A percentile compares a stretch with the other conserved stretches of the same genome.
Conservation (phyloP, 169 alveolate species). For the Babesia microti region DNA sequence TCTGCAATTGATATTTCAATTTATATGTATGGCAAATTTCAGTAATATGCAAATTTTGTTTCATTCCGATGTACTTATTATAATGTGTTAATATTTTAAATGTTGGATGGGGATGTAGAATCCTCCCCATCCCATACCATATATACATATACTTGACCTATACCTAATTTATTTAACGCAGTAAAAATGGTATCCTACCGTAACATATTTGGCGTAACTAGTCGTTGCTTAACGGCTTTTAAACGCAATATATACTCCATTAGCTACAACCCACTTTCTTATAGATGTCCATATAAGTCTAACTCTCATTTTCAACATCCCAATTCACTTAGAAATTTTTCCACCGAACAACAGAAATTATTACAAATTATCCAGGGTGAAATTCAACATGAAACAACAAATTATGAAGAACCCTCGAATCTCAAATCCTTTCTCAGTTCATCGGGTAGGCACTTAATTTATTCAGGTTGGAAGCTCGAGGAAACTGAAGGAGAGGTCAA, state of each 20-base stretch:
- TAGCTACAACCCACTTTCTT: no score
- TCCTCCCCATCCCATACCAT: not conserved
- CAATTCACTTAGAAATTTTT: constrained; percentile 18
- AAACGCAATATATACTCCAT: no score
- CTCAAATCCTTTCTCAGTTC: constrained; percentile 55
- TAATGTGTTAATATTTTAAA: not conserved
- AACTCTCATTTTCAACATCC: not conserved
- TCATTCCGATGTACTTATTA: not conserved
- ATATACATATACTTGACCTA: not conserved
- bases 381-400: constrained; percentile 63
- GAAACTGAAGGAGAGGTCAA: constrained; percentile 71
- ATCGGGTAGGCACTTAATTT: constrained; percentile 10
- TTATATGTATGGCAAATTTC: constrained; percentile 1
- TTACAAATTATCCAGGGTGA: constrained; percentile 63
- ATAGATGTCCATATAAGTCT: constrained; percentile 2
- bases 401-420: constrained; percentile 61
- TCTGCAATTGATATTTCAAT: constrained; percentile 2
- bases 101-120: constrained; percentile 1
- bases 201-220: constrained; percentile 5
- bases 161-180: not conserved
- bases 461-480: constrained; percentile 59
- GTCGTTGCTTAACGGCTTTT: constrained; percentile 12
- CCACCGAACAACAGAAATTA: constrained; percentile 61
- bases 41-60: constrained; percentile 1
- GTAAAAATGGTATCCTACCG: constrained; percentile 2